phyloP scores from a whole-genome alignment of 305 asterid genomes.

The Solanum hybrid region DNA sequence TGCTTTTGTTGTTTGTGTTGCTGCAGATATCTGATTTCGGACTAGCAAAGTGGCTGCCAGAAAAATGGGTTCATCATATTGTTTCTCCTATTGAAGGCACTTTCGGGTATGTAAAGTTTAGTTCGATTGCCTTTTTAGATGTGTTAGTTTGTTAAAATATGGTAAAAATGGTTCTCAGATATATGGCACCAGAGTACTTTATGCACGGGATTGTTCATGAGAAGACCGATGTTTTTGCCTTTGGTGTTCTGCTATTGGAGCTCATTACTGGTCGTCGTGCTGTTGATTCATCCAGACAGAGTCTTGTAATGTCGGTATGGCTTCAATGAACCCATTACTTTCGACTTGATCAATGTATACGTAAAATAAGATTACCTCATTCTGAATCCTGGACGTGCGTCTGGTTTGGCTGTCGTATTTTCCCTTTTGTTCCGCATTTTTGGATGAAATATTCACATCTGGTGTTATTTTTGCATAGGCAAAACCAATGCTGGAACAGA shows the following conservation, averaged over 20 bases:
- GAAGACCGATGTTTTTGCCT: constrained; percentile 92
- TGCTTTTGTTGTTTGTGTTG: background rate
- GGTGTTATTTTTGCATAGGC: constrained; percentile 36
- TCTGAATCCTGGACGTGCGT: background rate
- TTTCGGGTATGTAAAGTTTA: constrained; percentile 53
- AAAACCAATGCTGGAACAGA: constrained; percentile 75
- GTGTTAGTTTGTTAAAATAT: background rate
- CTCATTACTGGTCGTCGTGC: constrained; percentile 93
- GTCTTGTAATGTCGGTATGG: constrained; percentile 97
- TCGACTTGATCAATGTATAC: background rate
- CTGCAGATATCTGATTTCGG: constrained; percentile 99
- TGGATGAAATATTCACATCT: background rate
- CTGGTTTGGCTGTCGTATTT: background rate
- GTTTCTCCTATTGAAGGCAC: constrained; percentile 99
- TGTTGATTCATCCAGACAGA: constrained; percentile 73
- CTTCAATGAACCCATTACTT: background rate
- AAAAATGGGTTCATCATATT: constrained; percentile 75
- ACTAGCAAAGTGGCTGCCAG: constrained; percentile 96
- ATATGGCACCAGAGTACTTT: constrained; percentile 98
- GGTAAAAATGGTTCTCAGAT: constrained; percentile 30
- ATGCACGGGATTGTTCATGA: constrained; percentile 91
- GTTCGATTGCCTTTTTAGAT: background rate
- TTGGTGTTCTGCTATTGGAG: constrained; percentile 85
- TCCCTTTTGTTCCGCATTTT: background rate
- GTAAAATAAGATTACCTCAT: background rate